Evolutionary conservation across 1,139 yeast genomes (phyloP), one percentile per base, ranked within the genome.

Genomic region (Taiozyma sp.): DNA sequence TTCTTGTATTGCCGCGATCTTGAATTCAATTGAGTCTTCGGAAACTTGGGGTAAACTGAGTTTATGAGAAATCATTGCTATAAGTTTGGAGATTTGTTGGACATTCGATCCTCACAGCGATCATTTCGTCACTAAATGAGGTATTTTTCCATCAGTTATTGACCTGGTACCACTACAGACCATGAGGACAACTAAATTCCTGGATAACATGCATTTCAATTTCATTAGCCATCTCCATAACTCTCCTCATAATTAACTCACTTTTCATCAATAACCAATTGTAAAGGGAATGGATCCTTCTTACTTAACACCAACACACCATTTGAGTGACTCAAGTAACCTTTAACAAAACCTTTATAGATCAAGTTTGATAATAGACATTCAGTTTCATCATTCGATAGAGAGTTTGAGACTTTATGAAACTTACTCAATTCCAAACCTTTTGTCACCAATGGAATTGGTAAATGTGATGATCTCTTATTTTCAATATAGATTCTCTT

Each of bases 291-390:
- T 4, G 97, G 84, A 32, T 79, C 79, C 29, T 75, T 78, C 64
- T 85, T 88, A 58, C 95, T 85, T 51, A 91, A 68, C 16, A 91
- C 97, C 30, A 90, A 71, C 53, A 88, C 85, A 49, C 80, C 73
- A 59, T 86, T 81, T 16, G 81, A 78, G 62, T 88, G 95, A 8
- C 96, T 86, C 26, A 91, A 69, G 66, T 90, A 91, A 1, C 97
- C 98, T 68, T 87, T 89, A 53, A 90, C 72, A 50, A 70, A 70
- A 11, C 88, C 88, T 43, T 68, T 69, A 47, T 76, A 72, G 19
- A 91, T 88, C 59, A 87, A 68, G 51, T 79, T 79, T 0, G 97
- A 91, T 42, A 90, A 60, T 28, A 79, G 68, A 56, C 95, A 83
- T 68, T 91, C 97, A 6, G 85, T 73, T 47, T 81, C 83, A 57